phyloP scores from a whole-genome alignment of 306 rosid genomes.

The Trifolium fragiferum region DNA sequence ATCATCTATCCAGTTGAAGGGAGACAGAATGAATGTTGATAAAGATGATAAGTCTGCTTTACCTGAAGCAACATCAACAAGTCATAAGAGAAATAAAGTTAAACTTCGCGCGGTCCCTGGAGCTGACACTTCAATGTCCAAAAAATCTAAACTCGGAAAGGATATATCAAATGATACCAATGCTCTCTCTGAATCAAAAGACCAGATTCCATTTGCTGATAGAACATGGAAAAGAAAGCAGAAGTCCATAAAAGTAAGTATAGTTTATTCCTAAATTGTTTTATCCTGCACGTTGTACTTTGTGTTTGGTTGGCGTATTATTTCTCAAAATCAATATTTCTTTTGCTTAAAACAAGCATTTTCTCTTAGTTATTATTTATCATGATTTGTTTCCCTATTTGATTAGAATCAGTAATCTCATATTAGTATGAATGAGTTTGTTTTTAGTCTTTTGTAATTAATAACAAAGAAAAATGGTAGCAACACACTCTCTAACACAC shows the following conservation, averaged over 20 bases:
- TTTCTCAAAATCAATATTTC: background rate
- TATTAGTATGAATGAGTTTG: background rate
- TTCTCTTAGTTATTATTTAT: background rate
- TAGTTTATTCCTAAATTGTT: constrained; percentile 17
- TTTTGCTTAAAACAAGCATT: background rate
- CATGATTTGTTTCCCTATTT: constrained; percentile 4
- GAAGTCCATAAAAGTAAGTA: constrained; percentile 57
- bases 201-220: constrained; percentile 47
- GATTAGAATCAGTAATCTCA: constrained; percentile 9
- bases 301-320: background rate
- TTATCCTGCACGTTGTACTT: background rate
- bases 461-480: background rate
- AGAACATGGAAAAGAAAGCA: constrained; percentile 64
- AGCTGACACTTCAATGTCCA: constrained; percentile 54
- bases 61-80: constrained; percentile 67
- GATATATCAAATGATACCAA: constrained; percentile 46
- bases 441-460: constrained; percentile 1
- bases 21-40: constrained; percentile 55
- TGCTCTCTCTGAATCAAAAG: constrained; percentile 58
- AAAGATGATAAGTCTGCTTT: constrained; percentile 59
- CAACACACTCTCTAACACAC: no score
- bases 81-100: constrained; percentile 62
- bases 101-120: constrained; percentile 50
- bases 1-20: constrained; percentile 72
- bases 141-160: constrained; percentile 69